phyloP scores from a whole-genome alignment of 441 rosid species.

The Eruca vesicaria region DNA sequence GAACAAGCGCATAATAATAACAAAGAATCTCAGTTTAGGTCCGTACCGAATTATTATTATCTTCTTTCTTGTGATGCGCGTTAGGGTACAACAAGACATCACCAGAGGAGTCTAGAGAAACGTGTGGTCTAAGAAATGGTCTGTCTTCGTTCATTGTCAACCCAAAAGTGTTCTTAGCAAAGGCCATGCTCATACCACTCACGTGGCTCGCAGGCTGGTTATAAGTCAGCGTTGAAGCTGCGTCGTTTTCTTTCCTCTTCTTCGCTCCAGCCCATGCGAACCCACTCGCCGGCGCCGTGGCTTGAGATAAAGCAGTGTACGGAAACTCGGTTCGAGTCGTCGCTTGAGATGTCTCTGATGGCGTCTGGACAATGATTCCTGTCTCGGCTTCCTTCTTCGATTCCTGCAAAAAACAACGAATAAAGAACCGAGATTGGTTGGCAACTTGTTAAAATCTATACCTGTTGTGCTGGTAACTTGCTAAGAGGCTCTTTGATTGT shows the following conservation, averaged over 20 bases:
- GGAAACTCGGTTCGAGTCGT: conserved; percentile 39
- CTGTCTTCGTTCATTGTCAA: conserved; percentile 32
- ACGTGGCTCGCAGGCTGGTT: conserved; percentile 51
- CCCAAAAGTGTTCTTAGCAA: conserved; percentile 42
- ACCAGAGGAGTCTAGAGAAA: conserved; percentile 39
- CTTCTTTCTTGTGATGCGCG: conserved; percentile 28
- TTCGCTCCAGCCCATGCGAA: conserved; percentile 72
- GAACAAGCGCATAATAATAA: no score
- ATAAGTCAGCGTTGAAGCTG: conserved; percentile 49
- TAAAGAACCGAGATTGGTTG: background rate
- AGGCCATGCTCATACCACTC: conserved; percentile 54
- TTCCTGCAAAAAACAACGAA: conserved; percentile 12
- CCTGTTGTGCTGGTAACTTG: conserved; percentile 48
- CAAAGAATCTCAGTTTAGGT: background rate
- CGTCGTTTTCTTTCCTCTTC: conserved; percentile 52
- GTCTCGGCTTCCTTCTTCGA: conserved; percentile 25
- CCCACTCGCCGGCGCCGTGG: conserved; percentile 58
- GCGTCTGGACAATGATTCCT: conserved; percentile 35
- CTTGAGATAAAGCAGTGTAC: conserved; percentile 53
- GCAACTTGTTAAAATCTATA: background rate
- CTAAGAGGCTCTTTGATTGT: conserved; percentile 40
- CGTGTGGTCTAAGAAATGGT: conserved; percentile 28
- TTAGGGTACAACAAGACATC: conserved; percentile 32
- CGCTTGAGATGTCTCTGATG: conserved; percentile 43
- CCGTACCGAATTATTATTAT: background rate